These are phyloP conservation scores for Trichaptum fuscoviolaceum DNA, from an alignment of 768 basidiomycete species.

Conservation along the genomic window DNA sequence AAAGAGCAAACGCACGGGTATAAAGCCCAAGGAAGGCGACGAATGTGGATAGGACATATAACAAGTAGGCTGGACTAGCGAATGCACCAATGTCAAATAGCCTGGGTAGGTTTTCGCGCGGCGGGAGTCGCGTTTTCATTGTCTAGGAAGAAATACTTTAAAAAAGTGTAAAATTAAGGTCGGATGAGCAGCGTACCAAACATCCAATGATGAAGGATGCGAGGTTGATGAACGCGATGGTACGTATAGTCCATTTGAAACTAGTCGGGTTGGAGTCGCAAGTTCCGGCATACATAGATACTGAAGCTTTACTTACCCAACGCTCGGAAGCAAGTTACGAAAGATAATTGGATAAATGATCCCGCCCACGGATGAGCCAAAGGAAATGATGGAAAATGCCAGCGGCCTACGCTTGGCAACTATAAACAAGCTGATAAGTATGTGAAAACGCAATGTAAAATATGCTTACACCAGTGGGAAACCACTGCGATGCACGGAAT, in stretches of 20 bases:
- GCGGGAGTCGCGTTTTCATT: background rate
- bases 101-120: background rate
- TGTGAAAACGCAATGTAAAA: background rate
- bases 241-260: background rate
- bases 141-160: background rate
- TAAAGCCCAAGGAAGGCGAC: background rate
- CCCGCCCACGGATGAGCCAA: background rate
- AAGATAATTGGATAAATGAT: conserved; percentile 1
- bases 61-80: background rate
- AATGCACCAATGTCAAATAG: background rate
- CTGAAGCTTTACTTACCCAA: background rate
- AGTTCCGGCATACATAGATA: background rate
- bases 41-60: conserved; percentile 1
- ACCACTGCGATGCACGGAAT: conserved; percentile 19
- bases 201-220: background rate
- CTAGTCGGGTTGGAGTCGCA: background rate
- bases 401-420: background rate
- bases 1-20: background rate
- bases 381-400: background rate
- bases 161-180: background rate
- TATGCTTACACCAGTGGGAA: conserved; percentile 21
- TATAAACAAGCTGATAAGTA: background rate
- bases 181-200: background rate
- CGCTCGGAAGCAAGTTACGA: background rate
- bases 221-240: background rate